These are phyloP conservation scores for Desmodesmus armatus DNA, from an alignment of 139 green algal genomes.

Conservation along the genomic window DNA sequence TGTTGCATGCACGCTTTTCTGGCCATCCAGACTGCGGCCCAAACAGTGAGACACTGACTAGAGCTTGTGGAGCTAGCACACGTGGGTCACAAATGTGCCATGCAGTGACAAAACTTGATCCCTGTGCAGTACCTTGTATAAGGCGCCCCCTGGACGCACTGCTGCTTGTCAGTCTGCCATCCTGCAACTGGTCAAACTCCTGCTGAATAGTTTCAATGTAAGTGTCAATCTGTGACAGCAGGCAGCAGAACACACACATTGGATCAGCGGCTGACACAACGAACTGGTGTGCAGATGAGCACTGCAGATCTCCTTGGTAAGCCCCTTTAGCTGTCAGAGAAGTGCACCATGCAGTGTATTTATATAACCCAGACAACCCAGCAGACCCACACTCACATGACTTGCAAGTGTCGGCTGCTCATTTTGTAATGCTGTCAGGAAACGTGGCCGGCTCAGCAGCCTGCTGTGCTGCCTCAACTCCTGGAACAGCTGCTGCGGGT, in stretches of 20 bases:
- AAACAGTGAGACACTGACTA: too few relatives aligned
- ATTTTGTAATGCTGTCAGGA: slow-evolving; percentile 55
- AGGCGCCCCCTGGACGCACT: background rate
- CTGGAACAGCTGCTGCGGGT: slow-evolving; percentile 71
- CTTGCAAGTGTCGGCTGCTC: slow-evolving; percentile 63
- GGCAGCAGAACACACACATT: background rate
- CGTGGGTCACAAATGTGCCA: background rate
- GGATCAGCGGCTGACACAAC: too few relatives aligned
- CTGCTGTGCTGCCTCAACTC: slow-evolving; percentile 69
- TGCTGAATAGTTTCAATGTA: slow-evolving; percentile 45
- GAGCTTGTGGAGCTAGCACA: too few relatives aligned
- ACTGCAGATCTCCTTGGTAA: background rate
- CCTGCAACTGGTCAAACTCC: slow-evolving; percentile 49
- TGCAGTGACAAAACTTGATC: background rate
- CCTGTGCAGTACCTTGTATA: slow-evolving; percentile 31
- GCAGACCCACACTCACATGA: slow-evolving; percentile 44
- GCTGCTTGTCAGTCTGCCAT: background rate
- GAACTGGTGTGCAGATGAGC: background rate
- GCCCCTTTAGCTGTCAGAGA: background rate
- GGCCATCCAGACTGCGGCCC: too few relatives aligned
- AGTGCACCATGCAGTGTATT: background rate
- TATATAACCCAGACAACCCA: background rate
- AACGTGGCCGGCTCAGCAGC: slow-evolving; percentile 66
- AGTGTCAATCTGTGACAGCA: slow-evolving; percentile 22
- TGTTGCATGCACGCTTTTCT: too few relatives aligned